Conservation (phyloP, 78 protist genomes). For the Monosiga brevicollis region DNA sequence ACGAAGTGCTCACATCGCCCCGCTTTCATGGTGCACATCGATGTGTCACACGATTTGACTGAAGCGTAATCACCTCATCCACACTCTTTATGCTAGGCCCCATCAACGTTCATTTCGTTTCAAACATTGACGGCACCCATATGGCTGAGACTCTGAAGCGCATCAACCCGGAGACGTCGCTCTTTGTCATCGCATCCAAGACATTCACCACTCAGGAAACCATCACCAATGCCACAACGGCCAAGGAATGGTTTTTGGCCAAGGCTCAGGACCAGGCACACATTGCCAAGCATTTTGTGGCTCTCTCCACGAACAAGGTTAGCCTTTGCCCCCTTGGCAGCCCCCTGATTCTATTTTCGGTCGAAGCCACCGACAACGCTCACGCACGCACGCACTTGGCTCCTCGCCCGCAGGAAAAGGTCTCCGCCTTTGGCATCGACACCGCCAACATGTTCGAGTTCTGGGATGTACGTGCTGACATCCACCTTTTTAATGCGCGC, state of each 20-base stretch:
- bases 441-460: conserved; percentile 87
- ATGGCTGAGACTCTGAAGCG: conserved; percentile 43
- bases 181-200: conserved; percentile 85
- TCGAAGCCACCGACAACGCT: no score
- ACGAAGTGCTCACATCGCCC: no score
- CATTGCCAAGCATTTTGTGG: conserved; percentile 90
- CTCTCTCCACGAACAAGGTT: conserved; percentile 82
- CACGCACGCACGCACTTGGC: no score
- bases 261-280: background rate
- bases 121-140: conserved; percentile 94
- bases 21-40: no score
- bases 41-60: no score
- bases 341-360: no score
- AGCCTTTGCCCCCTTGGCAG: background rate
- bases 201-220: conserved; percentile 96
- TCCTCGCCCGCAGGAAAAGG: conserved; percentile 10
- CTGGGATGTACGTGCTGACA: conserved; percentile 85
- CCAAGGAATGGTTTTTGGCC: conserved; percentile 62
- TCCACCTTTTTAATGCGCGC: background rate
- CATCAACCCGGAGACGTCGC: conserved; percentile 70
- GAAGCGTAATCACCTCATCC: no score
- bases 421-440: conserved; percentile 83
- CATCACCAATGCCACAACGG: conserved; percentile 82
- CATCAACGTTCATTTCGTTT: conserved; percentile 67
- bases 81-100: no score